Percentiles rank a stretch among this genome's conserved stretches.
Conservation (phyloP, 345 rosid species). For the Arabidopsis arenosa region DNA sequence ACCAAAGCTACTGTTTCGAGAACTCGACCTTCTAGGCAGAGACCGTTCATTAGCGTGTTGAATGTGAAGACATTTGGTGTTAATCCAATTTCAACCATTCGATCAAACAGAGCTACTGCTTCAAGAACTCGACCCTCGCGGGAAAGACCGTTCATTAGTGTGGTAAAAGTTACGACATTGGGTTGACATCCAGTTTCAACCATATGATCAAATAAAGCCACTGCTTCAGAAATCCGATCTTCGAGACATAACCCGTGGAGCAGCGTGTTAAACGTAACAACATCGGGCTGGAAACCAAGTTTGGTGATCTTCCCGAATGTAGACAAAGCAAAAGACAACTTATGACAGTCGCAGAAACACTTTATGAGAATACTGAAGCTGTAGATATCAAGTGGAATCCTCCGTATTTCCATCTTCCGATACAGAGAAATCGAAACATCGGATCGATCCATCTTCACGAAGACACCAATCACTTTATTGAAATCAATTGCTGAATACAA, state of each 20-base stretch:
- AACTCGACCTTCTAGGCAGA: not conserved
- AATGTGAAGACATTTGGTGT: too few relatives aligned
- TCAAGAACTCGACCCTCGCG: too few relatives aligned
- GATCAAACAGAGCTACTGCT: too few relatives aligned
- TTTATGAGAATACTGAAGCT: too few relatives aligned
- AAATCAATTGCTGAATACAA: too few relatives aligned
- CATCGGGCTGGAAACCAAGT: not conserved
- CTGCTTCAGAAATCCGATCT: not conserved
- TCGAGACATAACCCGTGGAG: constrained; percentile 3
- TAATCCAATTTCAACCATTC: too few relatives aligned
- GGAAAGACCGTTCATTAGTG: not conserved
- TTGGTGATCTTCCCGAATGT: not conserved
- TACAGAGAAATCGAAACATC: too few relatives aligned
- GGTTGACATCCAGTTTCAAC: not conserved
- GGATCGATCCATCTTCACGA: too few relatives aligned
- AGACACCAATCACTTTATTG: too few relatives aligned
- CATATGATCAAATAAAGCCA: constrained; percentile 5
- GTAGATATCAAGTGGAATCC: too few relatives aligned
- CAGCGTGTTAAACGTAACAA: constrained; percentile 2
- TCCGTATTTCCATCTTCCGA: too few relatives aligned
- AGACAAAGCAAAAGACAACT: not conserved
- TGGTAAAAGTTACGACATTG: not conserved
- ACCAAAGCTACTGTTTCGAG: not conserved
- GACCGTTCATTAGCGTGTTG: not conserved
- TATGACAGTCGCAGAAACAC: too few relatives aligned